phyloP scores from a whole-genome alignment of 2,329 filamentous ascomycete genomes.

The Sarocladiaceae sp. region DNA sequence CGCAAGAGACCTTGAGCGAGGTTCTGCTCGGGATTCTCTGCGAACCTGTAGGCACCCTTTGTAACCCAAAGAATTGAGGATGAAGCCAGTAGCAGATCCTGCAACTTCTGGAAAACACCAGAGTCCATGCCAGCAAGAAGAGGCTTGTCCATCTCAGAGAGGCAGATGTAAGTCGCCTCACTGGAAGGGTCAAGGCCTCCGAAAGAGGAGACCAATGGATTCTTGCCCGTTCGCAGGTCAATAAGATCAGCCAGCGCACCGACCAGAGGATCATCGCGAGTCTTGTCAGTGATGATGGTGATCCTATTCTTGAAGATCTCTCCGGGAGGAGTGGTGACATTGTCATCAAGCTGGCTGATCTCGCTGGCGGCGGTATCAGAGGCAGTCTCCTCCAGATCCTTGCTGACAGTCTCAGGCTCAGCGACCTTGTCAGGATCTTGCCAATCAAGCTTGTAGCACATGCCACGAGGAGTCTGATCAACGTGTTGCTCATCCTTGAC shows the following conservation, averaged over 20 bases:
- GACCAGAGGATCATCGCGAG: conserved; percentile 15
- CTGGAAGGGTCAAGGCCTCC: conserved; percentile 12
- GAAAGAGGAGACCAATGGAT: conserved; percentile 17
- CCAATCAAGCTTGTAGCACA: conserved; percentile 44
- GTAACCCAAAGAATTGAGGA: conserved; percentile 30
- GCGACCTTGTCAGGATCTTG: conserved; percentile 23
- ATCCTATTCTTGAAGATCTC: conserved; percentile 12
- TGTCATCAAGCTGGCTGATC: conserved; percentile 10
- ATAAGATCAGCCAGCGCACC: conserved; percentile 17
- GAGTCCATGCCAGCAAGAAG: conserved; percentile 35
- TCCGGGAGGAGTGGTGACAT: conserved; percentile 12
- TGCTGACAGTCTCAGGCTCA: conserved; percentile 18
- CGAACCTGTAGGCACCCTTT: conserved; percentile 27
- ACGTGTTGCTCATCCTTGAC: conserved; percentile 29
- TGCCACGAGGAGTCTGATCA: conserved; percentile 16
- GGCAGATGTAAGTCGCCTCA: conserved; percentile 29
- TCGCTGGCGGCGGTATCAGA: conserved; percentile 9
- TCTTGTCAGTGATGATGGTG: conserved; percentile 21
- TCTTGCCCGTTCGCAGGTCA: conserved; percentile 17
- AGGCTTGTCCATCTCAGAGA: conserved; percentile 40
- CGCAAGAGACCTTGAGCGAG: conserved; percentile 31
- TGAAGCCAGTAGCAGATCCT: conserved; percentile 23
- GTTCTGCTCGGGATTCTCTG: conserved; percentile 28
- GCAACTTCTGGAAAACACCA: conserved; percentile 29
- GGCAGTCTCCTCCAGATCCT: background rate